Percentiles rank a stretch among this genome's conserved stretches.
Evolutionary conservation across 306 rosid genomes (phyloP).

Genomic region (Sphenostylis stenocarpa): DNA sequence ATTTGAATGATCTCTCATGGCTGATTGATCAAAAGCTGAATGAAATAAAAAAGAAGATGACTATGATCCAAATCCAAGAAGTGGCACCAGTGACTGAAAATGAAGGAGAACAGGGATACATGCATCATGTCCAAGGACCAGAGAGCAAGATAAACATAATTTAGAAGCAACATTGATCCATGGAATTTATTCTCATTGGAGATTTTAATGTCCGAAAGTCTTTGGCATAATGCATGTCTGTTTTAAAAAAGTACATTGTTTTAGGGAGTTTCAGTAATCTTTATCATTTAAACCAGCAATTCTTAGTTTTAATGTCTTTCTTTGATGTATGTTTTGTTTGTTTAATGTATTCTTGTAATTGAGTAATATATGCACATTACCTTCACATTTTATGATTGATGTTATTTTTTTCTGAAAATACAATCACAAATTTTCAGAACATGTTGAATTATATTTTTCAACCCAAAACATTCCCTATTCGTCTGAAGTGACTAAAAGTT

Average conservation of each 20-base stretch:
- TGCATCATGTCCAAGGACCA: not conserved
- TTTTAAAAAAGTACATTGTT: not conserved
- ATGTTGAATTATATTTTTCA: no score
- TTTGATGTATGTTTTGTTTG: no score
- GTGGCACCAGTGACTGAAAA: not conserved
- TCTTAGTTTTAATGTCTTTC: not conserved
- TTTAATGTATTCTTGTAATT: no score
- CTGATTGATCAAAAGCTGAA: slow-evolving; percentile 27
- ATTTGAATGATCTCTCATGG: slow-evolving; percentile 32
- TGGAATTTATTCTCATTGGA: not conserved
- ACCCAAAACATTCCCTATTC: no score
- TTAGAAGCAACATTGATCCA: not conserved
- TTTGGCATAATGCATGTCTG: not conserved
- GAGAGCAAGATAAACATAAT: not conserved
- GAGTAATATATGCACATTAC: no score
- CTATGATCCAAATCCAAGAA: not conserved
- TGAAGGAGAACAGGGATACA: not conserved
- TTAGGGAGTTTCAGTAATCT: not conserved
- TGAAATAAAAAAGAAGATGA: not conserved
- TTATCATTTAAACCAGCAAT: not conserved
- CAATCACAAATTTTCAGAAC: no score
- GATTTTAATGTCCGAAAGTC: not conserved
- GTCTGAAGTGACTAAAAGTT: no score
- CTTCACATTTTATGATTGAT: no score
- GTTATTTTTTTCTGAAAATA: no score